These are phyloP conservation scores for Pilasporangium apinafurcum DNA, from an alignment of 352 stramenopile genomes.

Conservation along the genomic window DNA sequence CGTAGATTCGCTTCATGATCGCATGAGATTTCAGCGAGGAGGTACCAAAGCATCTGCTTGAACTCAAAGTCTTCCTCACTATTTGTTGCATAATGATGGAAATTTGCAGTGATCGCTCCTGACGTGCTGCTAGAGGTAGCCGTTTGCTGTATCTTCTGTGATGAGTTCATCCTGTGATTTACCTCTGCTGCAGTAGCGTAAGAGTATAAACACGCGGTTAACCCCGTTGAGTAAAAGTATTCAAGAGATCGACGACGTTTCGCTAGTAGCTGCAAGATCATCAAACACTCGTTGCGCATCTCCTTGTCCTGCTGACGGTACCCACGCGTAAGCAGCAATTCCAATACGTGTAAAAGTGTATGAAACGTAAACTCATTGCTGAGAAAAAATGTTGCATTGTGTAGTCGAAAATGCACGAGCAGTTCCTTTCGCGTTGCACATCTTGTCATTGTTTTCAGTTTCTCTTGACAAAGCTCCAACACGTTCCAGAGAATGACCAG, in stretches of 20 bases:
- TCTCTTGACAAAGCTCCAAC: slow-evolving; percentile 56
- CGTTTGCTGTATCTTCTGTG: not conserved
- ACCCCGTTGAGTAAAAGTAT: slow-evolving; percentile 49
- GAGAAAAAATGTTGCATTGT: slow-evolving; percentile 61
- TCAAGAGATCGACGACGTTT: slow-evolving; percentile 35
- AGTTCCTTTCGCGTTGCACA: slow-evolving; percentile 51
- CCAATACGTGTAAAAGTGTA: slow-evolving; percentile 46
- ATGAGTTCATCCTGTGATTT: not conserved
- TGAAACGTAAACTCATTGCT: slow-evolving; percentile 51
- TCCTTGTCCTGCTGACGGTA: slow-evolving; percentile 77
- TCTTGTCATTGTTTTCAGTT: slow-evolving; percentile 25
- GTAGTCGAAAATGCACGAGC: slow-evolving; percentile 47
- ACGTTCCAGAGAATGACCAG: slow-evolving; percentile 75
- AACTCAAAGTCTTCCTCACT: slow-evolving; percentile 77
- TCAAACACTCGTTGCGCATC: slow-evolving; percentile 68
- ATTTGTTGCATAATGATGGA: slow-evolving; percentile 57
- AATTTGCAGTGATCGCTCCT: slow-evolving; percentile 42
- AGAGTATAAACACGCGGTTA: slow-evolving; percentile 52
- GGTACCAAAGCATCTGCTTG: slow-evolving; percentile 70
- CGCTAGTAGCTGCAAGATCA: slow-evolving; percentile 57
- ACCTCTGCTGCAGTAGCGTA: slow-evolving; percentile 57
- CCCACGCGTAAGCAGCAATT: slow-evolving; percentile 45
- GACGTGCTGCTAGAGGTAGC: slow-evolving; percentile 1
- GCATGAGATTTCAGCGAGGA: slow-evolving; percentile 46
- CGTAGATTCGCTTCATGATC: slow-evolving; percentile 44